Evolutionary conservation across 2,329 filamentous ascomycete genomes (phyloP).

Genomic region (Apiospora pterosperma): DNA sequence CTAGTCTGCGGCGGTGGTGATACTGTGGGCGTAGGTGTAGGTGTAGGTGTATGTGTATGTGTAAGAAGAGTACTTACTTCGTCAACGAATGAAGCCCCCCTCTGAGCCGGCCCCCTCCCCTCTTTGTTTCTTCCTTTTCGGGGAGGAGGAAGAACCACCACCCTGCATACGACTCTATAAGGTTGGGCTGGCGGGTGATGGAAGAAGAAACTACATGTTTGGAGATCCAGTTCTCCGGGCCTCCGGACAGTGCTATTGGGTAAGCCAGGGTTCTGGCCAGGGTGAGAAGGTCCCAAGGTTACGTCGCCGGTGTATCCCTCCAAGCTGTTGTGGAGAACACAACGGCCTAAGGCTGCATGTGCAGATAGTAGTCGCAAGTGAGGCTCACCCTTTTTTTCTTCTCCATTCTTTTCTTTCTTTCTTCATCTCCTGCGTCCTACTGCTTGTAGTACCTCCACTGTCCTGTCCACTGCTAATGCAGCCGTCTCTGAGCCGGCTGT

Average conservation of each 20-base stretch:
- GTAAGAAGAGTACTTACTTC: no score
- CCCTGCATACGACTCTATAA: neutral
- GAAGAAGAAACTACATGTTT: neutral
- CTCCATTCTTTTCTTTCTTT: neutral
- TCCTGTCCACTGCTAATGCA: neutral
- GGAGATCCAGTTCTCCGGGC: neutral
- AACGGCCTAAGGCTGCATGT: conserved; percentile 2
- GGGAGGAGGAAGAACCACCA: neutral
- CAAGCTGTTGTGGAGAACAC: neutral
- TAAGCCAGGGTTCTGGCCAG: neutral
- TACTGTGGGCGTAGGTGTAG: neutral
- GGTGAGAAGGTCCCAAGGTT: no score
- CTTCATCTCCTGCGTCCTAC: neutral
- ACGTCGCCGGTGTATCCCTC: neutral
- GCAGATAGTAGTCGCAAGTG: neutral
- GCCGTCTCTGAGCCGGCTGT: neutral
- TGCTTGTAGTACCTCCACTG: no score
- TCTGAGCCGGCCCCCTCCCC: neutral
- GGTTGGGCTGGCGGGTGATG: neutral
- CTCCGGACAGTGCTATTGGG: neutral
- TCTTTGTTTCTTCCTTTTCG: neutral
- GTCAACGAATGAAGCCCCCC: neutral
- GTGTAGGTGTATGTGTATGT: neutral
- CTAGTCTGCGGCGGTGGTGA: neutral
- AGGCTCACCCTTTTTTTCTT: neutral